Percentiles rank a stretch among this genome's conserved stretches.
Conservation (phyloP, 1,139 yeast genomes). For the Saccharomyces hybrid region DNA sequence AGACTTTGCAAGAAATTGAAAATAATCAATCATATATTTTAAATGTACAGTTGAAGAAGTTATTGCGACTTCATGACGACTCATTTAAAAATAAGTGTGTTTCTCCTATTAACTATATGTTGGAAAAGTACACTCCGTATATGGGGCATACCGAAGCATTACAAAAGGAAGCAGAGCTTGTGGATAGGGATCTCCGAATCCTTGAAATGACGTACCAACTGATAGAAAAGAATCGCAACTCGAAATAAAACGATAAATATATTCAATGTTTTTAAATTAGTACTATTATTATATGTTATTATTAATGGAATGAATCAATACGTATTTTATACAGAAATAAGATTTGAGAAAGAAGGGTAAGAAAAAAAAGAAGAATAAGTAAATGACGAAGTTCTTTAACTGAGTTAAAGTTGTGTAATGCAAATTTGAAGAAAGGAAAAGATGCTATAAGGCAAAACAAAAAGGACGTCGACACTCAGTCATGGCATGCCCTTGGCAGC, state of each 20-base stretch:
- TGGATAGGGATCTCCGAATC: constrained; percentile 31
- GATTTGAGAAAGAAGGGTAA: neutral
- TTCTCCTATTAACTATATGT: constrained; percentile 17
- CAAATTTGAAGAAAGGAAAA: neutral
- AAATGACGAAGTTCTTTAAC: neutral
- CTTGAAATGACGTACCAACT: constrained; percentile 29
- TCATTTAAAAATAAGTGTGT: constrained; percentile 20
- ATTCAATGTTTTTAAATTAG: neutral
- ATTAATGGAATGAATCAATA: neutral
- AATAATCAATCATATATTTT: constrained; percentile 23
- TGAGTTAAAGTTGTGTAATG: neutral
- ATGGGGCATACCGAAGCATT: constrained; percentile 17
- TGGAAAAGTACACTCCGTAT: constrained; percentile 13
- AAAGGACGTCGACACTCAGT: neutral
- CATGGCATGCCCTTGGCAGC: constrained; percentile 30
- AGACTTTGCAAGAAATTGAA: constrained; percentile 23
- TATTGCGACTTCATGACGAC: constrained; percentile 24
- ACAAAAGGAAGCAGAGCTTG: constrained; percentile 27
- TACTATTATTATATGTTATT: neutral
- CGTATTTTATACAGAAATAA: neutral
- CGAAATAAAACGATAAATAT: neutral
- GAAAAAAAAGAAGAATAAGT: neutral
- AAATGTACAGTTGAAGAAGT: constrained; percentile 23
- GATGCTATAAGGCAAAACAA: neutral
- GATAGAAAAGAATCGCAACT: constrained; percentile 19